These are phyloP conservation scores for Zizania latifolia DNA, from an alignment of 176 grass and related monocot species.

Conservation along the genomic window DNA sequence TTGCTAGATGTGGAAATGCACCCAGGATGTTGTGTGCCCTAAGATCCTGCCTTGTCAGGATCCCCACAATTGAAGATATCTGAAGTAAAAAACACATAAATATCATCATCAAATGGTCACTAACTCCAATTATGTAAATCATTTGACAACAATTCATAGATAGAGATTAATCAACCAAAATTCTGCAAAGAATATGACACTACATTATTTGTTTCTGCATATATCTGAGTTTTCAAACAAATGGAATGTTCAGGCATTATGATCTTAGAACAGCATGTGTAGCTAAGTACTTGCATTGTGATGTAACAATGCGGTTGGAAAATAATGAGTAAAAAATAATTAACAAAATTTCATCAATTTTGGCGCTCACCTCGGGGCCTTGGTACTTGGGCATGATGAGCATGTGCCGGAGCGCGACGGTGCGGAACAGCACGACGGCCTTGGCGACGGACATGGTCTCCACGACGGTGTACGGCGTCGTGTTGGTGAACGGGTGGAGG, in stretches of 20 bases:
- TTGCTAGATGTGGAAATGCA: constrained; percentile 60
- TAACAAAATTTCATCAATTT: background rate
- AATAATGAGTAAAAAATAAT: background rate
- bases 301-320: background rate
- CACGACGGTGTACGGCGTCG: constrained; percentile 94
- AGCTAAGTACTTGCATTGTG: background rate
- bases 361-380: constrained; percentile 54
- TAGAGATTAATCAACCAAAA: background rate
- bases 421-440: constrained; percentile 85
- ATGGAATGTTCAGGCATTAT: background rate
- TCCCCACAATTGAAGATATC: constrained; percentile 78
- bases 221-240: background rate
- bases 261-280: background rate
- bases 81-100: constrained; percentile 11
- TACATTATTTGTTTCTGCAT: background rate
- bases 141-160: background rate
- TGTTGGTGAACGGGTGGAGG: constrained; percentile 84
- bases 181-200: background rate
- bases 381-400: constrained; percentile 89
- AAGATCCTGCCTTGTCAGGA: constrained; percentile 91
- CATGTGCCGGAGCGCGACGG: constrained; percentile 74
- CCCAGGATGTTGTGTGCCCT: constrained; percentile 62
- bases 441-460: constrained; percentile 96
- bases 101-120: background rate
- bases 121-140: background rate